Percentiles rank a stretch among this genome's conserved stretches.
Conservation (phyloP, 441 rosid species). For the Lepidium campestre region DNA sequence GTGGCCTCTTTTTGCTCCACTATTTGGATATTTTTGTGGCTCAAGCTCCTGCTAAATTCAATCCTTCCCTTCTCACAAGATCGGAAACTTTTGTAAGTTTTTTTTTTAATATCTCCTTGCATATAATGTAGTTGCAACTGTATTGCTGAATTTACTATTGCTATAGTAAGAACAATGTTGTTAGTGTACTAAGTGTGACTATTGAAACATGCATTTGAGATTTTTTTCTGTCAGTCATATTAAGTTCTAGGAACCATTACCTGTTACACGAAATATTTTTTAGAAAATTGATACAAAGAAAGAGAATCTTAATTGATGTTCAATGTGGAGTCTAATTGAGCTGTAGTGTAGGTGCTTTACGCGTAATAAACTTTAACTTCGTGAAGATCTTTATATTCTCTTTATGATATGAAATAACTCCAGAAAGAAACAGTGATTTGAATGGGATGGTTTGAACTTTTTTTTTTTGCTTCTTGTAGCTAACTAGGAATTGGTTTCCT, state of each 20-base stretch:
- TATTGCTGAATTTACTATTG: background rate
- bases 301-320: background rate
- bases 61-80: slow-evolving; percentile 37
- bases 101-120: slow-evolving; percentile 5
- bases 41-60: slow-evolving; percentile 58
- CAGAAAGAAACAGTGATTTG: slow-evolving; percentile 3
- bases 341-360: background rate
- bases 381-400: background rate
- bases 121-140: slow-evolving; percentile 7
- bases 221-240: background rate
- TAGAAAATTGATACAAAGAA: background rate
- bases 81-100: slow-evolving; percentile 50
- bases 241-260: background rate
- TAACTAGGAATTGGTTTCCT: slow-evolving; percentile 63
- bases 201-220: background rate
- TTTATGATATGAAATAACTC: background rate
- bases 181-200: background rate
- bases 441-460: background rate
- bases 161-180: background rate
- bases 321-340: background rate
- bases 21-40: slow-evolving; percentile 62
- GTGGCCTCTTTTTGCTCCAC: slow-evolving; percentile 86
- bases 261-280: background rate
- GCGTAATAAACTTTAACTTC: background rate
- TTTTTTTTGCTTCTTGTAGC: slow-evolving; percentile 33